These are phyloP conservation scores for Pterulicium gracile DNA, from an alignment of 1,284 basidiomycete species.

Conservation along the genomic window DNA sequence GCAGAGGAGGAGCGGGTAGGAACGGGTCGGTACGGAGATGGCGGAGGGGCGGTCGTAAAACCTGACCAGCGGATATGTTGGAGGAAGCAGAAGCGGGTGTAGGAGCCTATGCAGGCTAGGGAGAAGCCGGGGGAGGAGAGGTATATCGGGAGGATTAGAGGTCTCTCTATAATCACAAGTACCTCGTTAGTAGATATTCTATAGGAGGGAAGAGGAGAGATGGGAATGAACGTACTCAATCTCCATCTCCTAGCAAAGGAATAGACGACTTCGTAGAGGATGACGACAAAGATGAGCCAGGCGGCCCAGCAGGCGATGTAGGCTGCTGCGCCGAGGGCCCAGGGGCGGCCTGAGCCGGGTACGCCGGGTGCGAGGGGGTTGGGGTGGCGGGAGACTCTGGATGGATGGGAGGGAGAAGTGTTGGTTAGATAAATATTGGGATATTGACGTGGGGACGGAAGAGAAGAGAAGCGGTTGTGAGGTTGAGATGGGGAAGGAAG, in stretches of 20 bases:
- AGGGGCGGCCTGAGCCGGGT: slow-evolving; percentile 59
- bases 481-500: background rate
- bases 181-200: background rate
- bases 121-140: slow-evolving; percentile 68
- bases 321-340: slow-evolving; percentile 68
- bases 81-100: slow-evolving; percentile 75
- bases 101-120: slow-evolving; percentile 65
- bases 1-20: too few species aligned
- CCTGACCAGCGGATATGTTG: slow-evolving; percentile 64
- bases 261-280: slow-evolving; percentile 73
- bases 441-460: slow-evolving; percentile 4
- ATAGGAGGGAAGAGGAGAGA: slow-evolving; percentile 4
- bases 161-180: slow-evolving; percentile 45
- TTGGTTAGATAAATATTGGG: too few species aligned
- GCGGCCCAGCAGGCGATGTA: slow-evolving; percentile 69
- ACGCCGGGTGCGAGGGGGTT: slow-evolving; percentile 55
- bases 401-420: slow-evolving; percentile 8
- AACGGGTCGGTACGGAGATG: slow-evolving; percentile 44
- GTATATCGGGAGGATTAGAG: slow-evolving; percentile 72
- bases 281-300: slow-evolving; percentile 67
- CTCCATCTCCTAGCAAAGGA: slow-evolving; percentile 76
- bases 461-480: background rate
- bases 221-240: slow-evolving; percentile 49
- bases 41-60: slow-evolving; percentile 41
- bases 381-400: slow-evolving; percentile 58